Evolutionary conservation across 2,329 filamentous ascomycete species (phyloP).

Genomic region (Capronia americana): DNA sequence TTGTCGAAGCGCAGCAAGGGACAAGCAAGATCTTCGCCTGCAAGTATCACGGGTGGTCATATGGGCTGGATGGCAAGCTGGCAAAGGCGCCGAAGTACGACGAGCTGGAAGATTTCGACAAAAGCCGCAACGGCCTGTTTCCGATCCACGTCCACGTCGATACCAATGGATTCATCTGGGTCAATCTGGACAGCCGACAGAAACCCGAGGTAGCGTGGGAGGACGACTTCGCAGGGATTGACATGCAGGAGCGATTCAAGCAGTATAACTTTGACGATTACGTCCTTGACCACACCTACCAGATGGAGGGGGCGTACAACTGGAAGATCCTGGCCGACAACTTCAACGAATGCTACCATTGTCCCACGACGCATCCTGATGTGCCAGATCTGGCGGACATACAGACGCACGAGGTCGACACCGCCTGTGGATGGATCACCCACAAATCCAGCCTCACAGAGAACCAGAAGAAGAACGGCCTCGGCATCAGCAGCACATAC

Average conservation of each 20-base stretch:
- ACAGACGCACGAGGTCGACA: conserved; percentile 60
- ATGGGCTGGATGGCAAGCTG: conserved; percentile 63
- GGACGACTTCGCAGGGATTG: conserved; percentile 40
- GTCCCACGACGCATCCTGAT: conserved; percentile 63
- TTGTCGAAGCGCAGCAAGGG: conserved; percentile 50
- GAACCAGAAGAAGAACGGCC: conserved; percentile 29
- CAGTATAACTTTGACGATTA: conserved; percentile 62
- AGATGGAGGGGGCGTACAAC: conserved; percentile 37
- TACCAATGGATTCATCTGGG: conserved; percentile 37
- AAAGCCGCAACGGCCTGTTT: conserved; percentile 62
- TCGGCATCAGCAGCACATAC: conserved; percentile 36
- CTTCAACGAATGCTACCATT: conserved; percentile 58
- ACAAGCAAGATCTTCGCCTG: conserved; percentile 58
- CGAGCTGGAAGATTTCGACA: conserved; percentile 64
- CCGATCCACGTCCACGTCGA: conserved; percentile 37
- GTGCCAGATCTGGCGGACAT: conserved; percentile 62
- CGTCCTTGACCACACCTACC: conserved; percentile 52
- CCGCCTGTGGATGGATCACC: conserved; percentile 61
- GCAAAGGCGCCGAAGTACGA: conserved; percentile 67
- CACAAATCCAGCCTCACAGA: conserved; percentile 54
- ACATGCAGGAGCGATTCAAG: conserved; percentile 56
- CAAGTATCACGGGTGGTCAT: conserved; percentile 70
- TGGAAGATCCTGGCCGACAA: conserved; percentile 41
- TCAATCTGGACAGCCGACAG: conserved; percentile 34
- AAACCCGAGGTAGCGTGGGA: conserved; percentile 35